Evolutionary conservation across 371 early-diverging fungal species (phyloP).

Genomic region (Mucor plumbeus): DNA sequence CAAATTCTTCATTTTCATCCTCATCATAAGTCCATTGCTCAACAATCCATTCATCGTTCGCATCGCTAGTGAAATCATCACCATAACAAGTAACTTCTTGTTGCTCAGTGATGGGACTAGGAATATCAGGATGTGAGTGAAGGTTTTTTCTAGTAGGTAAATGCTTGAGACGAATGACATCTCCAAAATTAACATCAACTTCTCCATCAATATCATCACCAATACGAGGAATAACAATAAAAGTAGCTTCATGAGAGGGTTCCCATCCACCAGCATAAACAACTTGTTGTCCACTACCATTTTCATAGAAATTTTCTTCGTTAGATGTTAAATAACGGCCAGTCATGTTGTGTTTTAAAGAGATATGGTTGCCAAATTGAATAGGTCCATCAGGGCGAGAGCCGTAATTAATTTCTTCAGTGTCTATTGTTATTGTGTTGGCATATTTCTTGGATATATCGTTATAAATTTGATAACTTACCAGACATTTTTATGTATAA

Average conservation of each 20-base stretch:
- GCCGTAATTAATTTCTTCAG: conserved; percentile 14
- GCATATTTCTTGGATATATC: too few species aligned
- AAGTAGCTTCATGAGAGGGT: conserved; percentile 43
- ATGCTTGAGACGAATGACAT: conserved; percentile 61
- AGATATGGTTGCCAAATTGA: conserved; percentile 11
- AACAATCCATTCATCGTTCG: conserved; percentile 68
- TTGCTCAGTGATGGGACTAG: conserved; percentile 57
- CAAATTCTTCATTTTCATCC: conserved; percentile 43
- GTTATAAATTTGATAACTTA: neutral
- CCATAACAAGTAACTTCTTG: conserved; percentile 70
- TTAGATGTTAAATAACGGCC: conserved; percentile 57
- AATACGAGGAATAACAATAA: conserved; percentile 59
- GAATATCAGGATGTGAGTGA: conserved; percentile 61
- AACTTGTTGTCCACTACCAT: conserved; percentile 61
- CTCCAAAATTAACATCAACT: conserved; percentile 55
- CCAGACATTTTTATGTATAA: conserved; percentile 1
- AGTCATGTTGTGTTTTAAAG: conserved; percentile 64
- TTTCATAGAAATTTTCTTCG: conserved; percentile 33
- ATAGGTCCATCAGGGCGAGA: conserved; percentile 14
- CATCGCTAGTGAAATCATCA: conserved; percentile 48
- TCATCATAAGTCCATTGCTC: conserved; percentile 47
- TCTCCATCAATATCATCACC: conserved; percentile 40
- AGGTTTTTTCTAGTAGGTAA: conserved; percentile 52
- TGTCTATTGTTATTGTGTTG: neutral
- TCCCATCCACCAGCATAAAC: conserved; percentile 56